Percentiles rank a stretch among this genome's conserved stretches.
phyloP scores from a whole-genome alignment of 768 basidiomycete species.

The Suillus luteus region DNA sequence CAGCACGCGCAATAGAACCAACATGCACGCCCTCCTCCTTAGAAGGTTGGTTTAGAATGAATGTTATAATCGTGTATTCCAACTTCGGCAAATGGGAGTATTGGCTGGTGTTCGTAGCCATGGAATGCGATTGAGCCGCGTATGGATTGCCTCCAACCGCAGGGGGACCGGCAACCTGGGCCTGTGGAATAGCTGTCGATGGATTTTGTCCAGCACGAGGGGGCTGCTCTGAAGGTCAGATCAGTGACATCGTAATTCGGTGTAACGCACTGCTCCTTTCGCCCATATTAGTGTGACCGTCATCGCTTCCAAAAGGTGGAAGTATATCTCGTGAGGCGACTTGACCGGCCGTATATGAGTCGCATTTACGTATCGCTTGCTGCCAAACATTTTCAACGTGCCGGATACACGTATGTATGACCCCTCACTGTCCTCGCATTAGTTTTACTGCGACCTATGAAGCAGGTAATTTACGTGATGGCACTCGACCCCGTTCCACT shows the following conservation, averaged over 20 bases:
- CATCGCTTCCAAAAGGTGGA: slow-evolving; percentile 79
- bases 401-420: slow-evolving; percentile 83
- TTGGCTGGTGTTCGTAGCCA: slow-evolving; percentile 38
- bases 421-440: slow-evolving; percentile 53
- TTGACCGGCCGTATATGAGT: slow-evolving; percentile 67
- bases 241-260: neutral
- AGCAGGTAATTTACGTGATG: neutral
- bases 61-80: slow-evolving; percentile 66
- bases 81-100: slow-evolving; percentile 59
- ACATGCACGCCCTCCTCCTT: slow-evolving; percentile 74
- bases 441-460: neutral
- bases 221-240: slow-evolving; percentile 28
- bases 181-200: slow-evolving; percentile 17
- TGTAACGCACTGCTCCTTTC: slow-evolving; percentile 60
- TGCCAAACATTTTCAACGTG: slow-evolving; percentile 76
- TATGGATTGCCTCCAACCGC: slow-evolving; percentile 42
- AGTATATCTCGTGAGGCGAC: slow-evolving; percentile 78
- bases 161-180: slow-evolving; percentile 7
- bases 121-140: slow-evolving; percentile 35
- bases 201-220: slow-evolving; percentile 33
- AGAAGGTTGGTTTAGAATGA: slow-evolving; percentile 51
- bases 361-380: slow-evolving; percentile 81
- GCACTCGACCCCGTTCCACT: neutral
- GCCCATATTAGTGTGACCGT: slow-evolving; percentile 65
- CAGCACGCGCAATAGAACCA: slow-evolving; percentile 64